These are phyloP conservation scores for Podospora fimiseda DNA, from an alignment of 495 filamentous ascomycete species.

Conservation along the genomic window DNA sequence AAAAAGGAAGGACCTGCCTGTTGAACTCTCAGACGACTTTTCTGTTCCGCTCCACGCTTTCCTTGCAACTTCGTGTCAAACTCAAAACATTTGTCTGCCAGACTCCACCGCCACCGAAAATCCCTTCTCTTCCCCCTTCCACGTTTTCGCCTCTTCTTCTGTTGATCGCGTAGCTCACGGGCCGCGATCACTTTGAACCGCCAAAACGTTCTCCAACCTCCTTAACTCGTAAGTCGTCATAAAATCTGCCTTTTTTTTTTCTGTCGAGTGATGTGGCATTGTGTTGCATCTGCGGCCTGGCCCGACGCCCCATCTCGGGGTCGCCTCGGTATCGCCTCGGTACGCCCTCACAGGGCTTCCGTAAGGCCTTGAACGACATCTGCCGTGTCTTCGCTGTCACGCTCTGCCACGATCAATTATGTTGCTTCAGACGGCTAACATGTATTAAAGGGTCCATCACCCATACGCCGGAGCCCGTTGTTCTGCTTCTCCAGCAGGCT, in stretches of 20 bases:
- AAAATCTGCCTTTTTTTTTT: no score
- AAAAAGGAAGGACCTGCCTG: neutral
- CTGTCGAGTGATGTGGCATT: no score
- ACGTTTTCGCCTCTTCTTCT: slow-evolving; percentile 15
- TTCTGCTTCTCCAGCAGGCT: slow-evolving; percentile 79
- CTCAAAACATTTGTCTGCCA: neutral
- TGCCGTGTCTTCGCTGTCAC: no score
- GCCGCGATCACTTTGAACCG: slow-evolving; percentile 51
- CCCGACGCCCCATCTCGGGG: no score
- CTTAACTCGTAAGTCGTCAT: slow-evolving; percentile 70
- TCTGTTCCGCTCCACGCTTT: neutral
- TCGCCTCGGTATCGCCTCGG: no score
- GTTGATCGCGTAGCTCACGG: slow-evolving; percentile 43
- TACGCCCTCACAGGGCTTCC: no score
- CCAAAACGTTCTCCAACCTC: slow-evolving; percentile 87
- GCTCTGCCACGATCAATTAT: neutral
- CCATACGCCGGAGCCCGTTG: slow-evolving; percentile 96
- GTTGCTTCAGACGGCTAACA: slow-evolving; percentile 7
- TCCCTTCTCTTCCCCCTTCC: neutral
- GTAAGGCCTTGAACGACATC: no score
- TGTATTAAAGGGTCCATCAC: slow-evolving; percentile 69
- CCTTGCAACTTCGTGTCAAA: neutral
- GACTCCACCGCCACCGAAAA: neutral
- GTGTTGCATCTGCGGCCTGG: no score
- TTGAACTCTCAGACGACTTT: slow-evolving; percentile 5